Base-by-base conservation (phyloP, 176 grass and related monocot species). In the Cenchrus fungigraminus region DNA sequence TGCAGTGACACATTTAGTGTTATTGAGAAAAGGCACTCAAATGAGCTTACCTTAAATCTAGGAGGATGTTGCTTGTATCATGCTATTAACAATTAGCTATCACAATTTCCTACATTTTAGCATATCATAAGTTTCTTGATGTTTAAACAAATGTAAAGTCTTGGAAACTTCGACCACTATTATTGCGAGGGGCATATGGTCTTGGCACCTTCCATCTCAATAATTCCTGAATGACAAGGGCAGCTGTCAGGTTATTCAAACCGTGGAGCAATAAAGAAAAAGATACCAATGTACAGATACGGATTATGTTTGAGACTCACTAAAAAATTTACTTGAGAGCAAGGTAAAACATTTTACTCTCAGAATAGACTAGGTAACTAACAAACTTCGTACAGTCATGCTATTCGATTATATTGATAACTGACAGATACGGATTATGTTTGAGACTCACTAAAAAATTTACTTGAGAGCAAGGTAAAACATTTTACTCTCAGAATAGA, bases 131-230 rank as follows among this genome's bases (percentile, higher is more conserved):
- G 32, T 73, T 43, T 59, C 6, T 34, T 44, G 68, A 80, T 78
- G 29, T 73, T 67, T 84, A 90, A 54, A 61, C 53, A 87, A 84
- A 83, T 59, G 88, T 83, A 20, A 80, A 44, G 16, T 76, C 75
- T 51, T 90, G 84, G 88, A 86, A 31, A 92, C 74, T 88, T 79
- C 46, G 78, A 42, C 81, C 79, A 70, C 59, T 86, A 85, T 86
- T 76, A 87, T 71, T 86, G 54, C 17, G 68, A 70, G 96, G 93
- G 51, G 85, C 92, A 88, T 98, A 98, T 68, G 96, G 96, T 82
- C 85, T 95, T 74, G 89, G 85, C 58, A 98, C 96, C 89, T 92
- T 98, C 83, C 91, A 90, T 90, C 84, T 95, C 78, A 89, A 84
- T 73, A 92, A 76, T 73, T 95, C 91, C 96, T 98, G 83, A 75